Evolutionary conservation across 2,329 filamentous ascomycete genomes (phyloP), one percentile per base, ranked within the genome.

Genomic region (Ophiostoma ips): DNA sequence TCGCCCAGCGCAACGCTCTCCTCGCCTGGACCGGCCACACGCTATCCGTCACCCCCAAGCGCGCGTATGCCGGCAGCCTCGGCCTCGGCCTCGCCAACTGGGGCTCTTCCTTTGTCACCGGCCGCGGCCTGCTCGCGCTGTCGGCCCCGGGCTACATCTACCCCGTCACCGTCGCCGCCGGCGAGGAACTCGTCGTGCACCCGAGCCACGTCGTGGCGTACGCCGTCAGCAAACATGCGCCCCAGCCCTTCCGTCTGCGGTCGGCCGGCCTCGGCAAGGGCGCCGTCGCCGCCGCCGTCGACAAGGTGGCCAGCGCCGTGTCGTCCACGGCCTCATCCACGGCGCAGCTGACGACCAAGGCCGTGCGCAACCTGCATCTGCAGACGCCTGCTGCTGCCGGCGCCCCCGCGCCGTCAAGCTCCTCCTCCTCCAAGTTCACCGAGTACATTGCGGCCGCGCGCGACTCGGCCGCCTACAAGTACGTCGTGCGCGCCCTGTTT

Each of bases 1-100:
- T 98, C 9, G 77, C 87, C 7, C 89, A 96, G 63, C 77, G 87
- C 55, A 83, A 86, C 56, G 88, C 88, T 1, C 72, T 98, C 49
- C 73, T 96, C n/a, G 92, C 92, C 50, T 98, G 92, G 92, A 95
- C 90, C 0, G 92, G 92, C 28, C 86, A 94, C 63, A 88, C 87
- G 1, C 72, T 98, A 50, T 72, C 73, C 15, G 75, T 92, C 41
- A 81, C 79, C 34, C 87, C 89, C 3, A 89, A 88, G 59, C 75
- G 75, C 40, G 21, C 30, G 19, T 28, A 48, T 30, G 37, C 28
- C 3, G 51, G 46, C 41, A 31, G 21, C 13, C 28, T 48, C 12
- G 76, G 76, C 55, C 75, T 95, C 61, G 81, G 84, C 51, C 62
- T 95, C 48, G 81, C 87, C 43, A 83, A 95, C 62, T 96, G 90